phyloP scores from a whole-genome alignment of 176 grass and related monocot genomes.

The Musa acuminata region DNA sequence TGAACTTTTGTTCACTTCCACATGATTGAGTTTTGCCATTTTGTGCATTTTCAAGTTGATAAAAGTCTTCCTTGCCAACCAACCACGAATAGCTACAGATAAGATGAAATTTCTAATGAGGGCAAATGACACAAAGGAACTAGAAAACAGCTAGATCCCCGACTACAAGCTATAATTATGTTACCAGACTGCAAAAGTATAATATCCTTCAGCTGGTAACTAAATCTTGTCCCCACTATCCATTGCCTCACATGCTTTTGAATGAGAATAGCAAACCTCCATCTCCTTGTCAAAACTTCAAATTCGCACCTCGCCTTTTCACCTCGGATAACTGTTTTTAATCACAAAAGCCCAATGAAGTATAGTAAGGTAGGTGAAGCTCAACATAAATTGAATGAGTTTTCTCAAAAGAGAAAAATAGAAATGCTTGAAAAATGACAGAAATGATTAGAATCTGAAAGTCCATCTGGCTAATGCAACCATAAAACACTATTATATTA shows the following conservation, averaged over 20 bases:
- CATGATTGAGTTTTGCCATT: slow-evolving; percentile 22
- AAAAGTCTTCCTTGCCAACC: slow-evolving; percentile 55
- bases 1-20: slow-evolving; percentile 19
- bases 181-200: slow-evolving; percentile 83
- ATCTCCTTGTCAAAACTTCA: slow-evolving; percentile 47
- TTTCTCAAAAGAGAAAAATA: neutral
- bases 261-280: slow-evolving; percentile 76
- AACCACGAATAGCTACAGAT: slow-evolving; percentile 61
- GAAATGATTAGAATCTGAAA: neutral
- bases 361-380: neutral
- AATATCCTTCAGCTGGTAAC: slow-evolving; percentile 49
- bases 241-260: slow-evolving; percentile 63
- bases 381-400: neutral
- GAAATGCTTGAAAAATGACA: neutral
- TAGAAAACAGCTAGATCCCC: slow-evolving; percentile 19
- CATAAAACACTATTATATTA: too few species aligned
- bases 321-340: slow-evolving; percentile 60
- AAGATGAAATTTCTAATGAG: neutral
- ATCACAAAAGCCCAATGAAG: neutral
- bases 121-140: neutral
- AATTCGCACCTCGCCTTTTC: slow-evolving; percentile 56
- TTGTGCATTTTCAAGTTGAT: slow-evolving; percentile 33
- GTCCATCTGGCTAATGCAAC: neutral
- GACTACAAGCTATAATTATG: slow-evolving; percentile 25
- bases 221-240: slow-evolving; percentile 44